These are phyloP conservation scores for Aspergillus arachidicola DNA, from an alignment of 2,329 filamentous ascomycete species.

Conservation along the genomic window DNA sequence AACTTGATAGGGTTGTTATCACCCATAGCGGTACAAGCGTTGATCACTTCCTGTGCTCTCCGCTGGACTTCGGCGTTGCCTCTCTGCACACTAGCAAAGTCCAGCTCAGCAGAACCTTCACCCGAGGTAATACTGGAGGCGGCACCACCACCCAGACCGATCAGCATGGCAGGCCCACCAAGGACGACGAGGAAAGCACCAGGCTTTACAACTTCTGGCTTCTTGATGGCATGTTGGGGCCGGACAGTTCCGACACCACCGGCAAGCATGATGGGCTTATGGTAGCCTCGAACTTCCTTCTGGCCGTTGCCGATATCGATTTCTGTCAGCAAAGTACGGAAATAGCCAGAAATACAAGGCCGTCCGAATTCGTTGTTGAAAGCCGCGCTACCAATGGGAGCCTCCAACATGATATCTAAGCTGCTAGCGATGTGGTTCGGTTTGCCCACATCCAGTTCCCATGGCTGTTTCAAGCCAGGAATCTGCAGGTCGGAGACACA, in stretches of 20 bases:
- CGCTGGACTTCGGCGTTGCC: conserved; percentile 97
- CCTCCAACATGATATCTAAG: conserved; percentile 96
- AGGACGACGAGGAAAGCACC: conserved; percentile 92
- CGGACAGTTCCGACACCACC: conserved; percentile 91
- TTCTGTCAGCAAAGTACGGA: conserved; percentile 81
- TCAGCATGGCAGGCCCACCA: conserved; percentile 95
- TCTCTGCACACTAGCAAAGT: conserved; percentile 96
- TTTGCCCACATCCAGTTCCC: conserved; percentile 89
- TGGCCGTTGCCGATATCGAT: conserved; percentile 63
- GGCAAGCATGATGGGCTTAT: conserved; percentile 98
- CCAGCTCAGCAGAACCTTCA: conserved; percentile 85
- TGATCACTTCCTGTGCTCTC: conserved; percentile 96
- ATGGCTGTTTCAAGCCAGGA: conserved; percentile 77
- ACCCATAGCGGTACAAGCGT: conserved; percentile 84
- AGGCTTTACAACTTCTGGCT: conserved; percentile 73
- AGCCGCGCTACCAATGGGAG: conserved; percentile 88
- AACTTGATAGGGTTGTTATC: conserved; percentile 87
- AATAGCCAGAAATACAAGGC: conserved; percentile 84
- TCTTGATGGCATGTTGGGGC: conserved; percentile 87
- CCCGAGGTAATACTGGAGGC: conserved; percentile 88
- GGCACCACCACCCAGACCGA: conserved; percentile 91
- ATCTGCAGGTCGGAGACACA: conserved; percentile 94
- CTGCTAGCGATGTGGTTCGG: conserved; percentile 91
- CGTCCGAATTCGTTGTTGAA: conserved; percentile 99
- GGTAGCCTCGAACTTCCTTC: conserved; percentile 82